A percentile compares a stretch with the other conserved stretches of the same genome.
Conservation (phyloP, 306 rosid genomes). For the Mimosa pudica region DNA sequence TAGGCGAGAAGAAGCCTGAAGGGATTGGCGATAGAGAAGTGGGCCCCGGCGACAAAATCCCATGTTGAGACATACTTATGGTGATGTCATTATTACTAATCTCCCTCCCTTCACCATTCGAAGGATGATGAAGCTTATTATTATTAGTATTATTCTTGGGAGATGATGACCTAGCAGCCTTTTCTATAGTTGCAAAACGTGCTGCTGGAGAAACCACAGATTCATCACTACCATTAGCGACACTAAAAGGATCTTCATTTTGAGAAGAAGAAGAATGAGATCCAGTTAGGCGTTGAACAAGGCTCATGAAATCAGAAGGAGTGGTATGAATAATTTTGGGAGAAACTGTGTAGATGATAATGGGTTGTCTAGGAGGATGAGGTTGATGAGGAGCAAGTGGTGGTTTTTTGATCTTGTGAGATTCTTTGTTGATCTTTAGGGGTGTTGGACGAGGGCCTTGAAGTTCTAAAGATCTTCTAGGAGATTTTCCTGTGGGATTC, state of each 20-base stretch:
- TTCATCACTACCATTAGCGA: neutral
- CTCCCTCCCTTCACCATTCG: conserved; percentile 37
- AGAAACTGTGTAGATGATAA: conserved; percentile 79
- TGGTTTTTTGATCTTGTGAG: conserved; percentile 77
- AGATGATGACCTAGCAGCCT: conserved; percentile 52
- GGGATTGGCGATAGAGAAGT: conserved; percentile 66
- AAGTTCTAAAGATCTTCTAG: conserved; percentile 58
- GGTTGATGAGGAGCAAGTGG: conserved; percentile 45
- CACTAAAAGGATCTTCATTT: neutral
- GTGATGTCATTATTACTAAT: neutral
- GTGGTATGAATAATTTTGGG: conserved; percentile 82
- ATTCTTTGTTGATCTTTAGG: conserved; percentile 63
- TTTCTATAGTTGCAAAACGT: conserved; percentile 53
- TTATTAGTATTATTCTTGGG: neutral
- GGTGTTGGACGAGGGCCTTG: conserved; percentile 86
- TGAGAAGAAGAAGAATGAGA: conserved; percentile 13
- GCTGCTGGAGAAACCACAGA: conserved; percentile 56
- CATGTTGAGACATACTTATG: conserved; percentile 46
- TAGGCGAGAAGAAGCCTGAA: conserved; percentile 54
- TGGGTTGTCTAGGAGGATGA: conserved; percentile 60
- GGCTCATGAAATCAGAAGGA: conserved; percentile 74
- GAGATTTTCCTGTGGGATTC: conserved; percentile 48
- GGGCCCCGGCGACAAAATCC: conserved; percentile 85
- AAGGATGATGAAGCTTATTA: neutral
- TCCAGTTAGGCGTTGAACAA: conserved; percentile 89